A percentile compares a stretch with the other conserved stretches of the same genome.
phyloP scores from a whole-genome alignment of 2,329 filamentous ascomycete species.

The Harringtonia lauricola region DNA sequence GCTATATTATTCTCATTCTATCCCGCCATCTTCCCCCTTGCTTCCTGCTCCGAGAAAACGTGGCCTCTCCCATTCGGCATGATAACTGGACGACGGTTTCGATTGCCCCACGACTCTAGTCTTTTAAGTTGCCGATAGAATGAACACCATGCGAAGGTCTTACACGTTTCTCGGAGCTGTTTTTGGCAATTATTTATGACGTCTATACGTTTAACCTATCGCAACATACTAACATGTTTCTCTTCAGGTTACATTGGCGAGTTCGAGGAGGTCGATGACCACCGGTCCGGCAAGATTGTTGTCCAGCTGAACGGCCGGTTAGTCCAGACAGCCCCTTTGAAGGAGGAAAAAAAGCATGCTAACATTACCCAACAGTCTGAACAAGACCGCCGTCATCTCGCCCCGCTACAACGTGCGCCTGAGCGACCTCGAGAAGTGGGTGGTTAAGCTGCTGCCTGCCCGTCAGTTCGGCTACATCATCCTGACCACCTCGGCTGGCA shows the following conservation, averaged over 20 bases:
- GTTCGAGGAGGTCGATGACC: constrained; percentile 99
- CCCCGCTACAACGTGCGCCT: constrained; percentile 99
- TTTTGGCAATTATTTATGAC: constrained; percentile 42
- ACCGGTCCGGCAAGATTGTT: constrained; percentile 99
- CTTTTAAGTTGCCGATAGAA: constrained; percentile 99
- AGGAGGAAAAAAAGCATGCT: background rate
- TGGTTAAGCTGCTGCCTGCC: constrained; percentile 94
- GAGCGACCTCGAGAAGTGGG: constrained; percentile 98
- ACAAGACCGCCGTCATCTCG: constrained; percentile 99
- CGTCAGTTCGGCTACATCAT: constrained; percentile 99
- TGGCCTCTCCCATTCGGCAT: constrained; percentile 59
- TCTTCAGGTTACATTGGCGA: constrained; percentile 89
- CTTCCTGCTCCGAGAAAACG: background rate
- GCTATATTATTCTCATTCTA: background rate
- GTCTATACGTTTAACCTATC: constrained; percentile 85
- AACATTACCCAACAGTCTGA: constrained; percentile 39
- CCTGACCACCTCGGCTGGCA: constrained; percentile 96
- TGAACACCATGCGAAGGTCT: constrained; percentile 66
- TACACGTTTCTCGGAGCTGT: constrained; percentile 78
- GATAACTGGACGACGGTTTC: constrained; percentile 99
- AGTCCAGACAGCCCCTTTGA: constrained; percentile 11
- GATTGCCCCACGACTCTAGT: constrained; percentile 74
- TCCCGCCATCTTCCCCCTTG: background rate
- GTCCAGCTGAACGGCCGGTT: constrained; percentile 94
- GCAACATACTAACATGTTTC: constrained; percentile 52